These are phyloP conservation scores for Tulasnella sp. DNA, from an alignment of 768 basidiomycete species.

Conservation along the genomic window DNA sequence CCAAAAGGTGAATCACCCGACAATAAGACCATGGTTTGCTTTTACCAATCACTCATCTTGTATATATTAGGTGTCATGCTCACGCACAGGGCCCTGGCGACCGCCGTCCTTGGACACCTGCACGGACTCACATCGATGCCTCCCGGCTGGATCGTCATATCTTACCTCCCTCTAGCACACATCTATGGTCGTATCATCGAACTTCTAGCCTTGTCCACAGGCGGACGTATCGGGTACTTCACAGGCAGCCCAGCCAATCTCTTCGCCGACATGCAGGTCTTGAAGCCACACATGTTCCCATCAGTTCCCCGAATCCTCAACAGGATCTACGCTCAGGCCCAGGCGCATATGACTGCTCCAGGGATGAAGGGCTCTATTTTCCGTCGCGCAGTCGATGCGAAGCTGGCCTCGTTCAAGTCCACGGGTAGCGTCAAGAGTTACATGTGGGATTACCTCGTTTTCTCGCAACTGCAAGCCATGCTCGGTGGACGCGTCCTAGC, in stretches of 20 bases:
- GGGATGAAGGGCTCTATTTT: constrained; percentile 57
- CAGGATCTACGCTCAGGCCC: constrained; percentile 50
- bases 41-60: not conserved
- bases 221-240: constrained; percentile 71
- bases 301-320: constrained; percentile 71
- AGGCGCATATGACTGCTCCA: constrained; percentile 44
- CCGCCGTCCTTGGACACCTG: constrained; percentile 1
- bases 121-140: not conserved
- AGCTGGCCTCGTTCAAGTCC: constrained; percentile 54
- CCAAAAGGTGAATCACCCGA: constrained; percentile 12
- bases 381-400: constrained; percentile 61
- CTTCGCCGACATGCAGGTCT: constrained; percentile 74
- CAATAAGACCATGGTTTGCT: not conserved
- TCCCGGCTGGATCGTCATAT: not conserved
- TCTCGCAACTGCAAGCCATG: constrained; percentile 75
- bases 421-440: constrained; percentile 64
- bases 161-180: constrained; percentile 39
- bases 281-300: constrained; percentile 74
- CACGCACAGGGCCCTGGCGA: constrained; percentile 6
- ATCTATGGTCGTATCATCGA: constrained; percentile 58
- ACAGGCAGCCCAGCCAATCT: constrained; percentile 81
- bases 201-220: too few relatives aligned
- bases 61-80: constrained; percentile 6
- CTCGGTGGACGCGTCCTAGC: constrained; percentile 67
- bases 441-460: constrained; percentile 83